Evolutionary conservation across 2,329 filamentous ascomycete genomes (phyloP).

Genomic region (Sclerotinia minor): DNA sequence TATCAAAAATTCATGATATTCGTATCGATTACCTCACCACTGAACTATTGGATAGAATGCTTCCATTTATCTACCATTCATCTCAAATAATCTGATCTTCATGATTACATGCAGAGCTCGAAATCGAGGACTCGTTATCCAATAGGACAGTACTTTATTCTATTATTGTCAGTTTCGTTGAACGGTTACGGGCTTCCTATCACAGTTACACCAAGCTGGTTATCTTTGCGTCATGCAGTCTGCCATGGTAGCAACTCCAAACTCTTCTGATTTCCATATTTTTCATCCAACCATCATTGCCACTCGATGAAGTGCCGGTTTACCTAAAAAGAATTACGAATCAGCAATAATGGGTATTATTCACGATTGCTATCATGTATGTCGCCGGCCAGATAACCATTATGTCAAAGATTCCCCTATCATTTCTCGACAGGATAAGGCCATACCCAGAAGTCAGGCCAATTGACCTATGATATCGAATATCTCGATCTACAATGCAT

Average conservation of each 20-base stretch:
- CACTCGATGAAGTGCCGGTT: slow-evolving; percentile 2
- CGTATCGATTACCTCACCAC: slow-evolving; percentile 25
- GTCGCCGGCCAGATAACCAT: slow-evolving; percentile 17
- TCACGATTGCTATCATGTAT: slow-evolving; percentile 15
- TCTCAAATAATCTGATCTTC: neutral
- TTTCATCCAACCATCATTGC: slow-evolving; percentile 9
- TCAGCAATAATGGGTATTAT: slow-evolving; percentile 13
- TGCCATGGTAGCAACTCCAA: neutral
- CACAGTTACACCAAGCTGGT: slow-evolving; percentile 11
- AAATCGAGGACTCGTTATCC: neutral
- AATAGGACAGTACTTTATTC: neutral
- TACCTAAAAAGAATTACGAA: slow-evolving; percentile 18
- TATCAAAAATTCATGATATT: slow-evolving; percentile 15
- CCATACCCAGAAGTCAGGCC: neutral
- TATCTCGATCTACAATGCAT: slow-evolving; percentile 12
- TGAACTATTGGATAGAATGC: neutral
- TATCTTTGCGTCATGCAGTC: slow-evolving; percentile 19
- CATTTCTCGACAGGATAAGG: slow-evolving; percentile 14
- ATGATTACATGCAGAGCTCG: neutral
- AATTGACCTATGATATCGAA: slow-evolving; percentile 18
- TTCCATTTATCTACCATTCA: neutral
- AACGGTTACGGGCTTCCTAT: slow-evolving; percentile 9
- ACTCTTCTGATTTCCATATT: neutral
- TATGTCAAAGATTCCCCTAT: slow-evolving; percentile 5
- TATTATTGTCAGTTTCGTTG: neutral